A percentile compares a stretch with the other conserved stretches of the same genome.
Conservation (phyloP, 495 filamentous ascomycete genomes). For the Geopyxis carbonaria region DNA sequence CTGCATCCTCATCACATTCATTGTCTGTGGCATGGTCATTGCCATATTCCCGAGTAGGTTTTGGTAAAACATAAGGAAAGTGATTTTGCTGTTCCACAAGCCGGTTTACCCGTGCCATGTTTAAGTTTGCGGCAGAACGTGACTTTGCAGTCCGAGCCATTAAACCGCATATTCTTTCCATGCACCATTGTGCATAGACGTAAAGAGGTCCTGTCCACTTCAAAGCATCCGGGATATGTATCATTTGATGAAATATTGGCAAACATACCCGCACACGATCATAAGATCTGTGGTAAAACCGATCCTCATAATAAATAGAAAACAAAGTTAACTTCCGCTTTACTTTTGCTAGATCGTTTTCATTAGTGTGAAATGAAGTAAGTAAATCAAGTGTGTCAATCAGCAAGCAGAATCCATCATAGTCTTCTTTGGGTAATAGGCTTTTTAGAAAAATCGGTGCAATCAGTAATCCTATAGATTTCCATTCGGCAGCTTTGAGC, state of each 20-base stretch:
- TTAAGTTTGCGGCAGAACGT: not conserved
- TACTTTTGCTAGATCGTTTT: not conserved
- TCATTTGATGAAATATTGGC: too few relatives aligned
- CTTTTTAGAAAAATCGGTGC: conserved; percentile 6
- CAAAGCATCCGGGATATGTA: conserved; percentile 5
- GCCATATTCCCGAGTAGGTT: too few relatives aligned
- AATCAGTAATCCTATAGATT: not conserved
- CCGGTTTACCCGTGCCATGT: not conserved
- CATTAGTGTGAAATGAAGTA: not conserved
- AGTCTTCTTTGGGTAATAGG: conserved; percentile 3
- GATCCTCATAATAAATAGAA: conserved; percentile 4
- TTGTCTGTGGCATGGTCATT: too few relatives aligned
- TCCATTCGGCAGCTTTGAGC: conserved; percentile 10
- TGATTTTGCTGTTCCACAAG: conserved; percentile 1
- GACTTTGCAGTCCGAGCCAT: conserved; percentile 5
- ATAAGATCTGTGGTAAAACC: conserved; percentile 3
- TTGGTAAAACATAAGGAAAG: conserved; percentile 1
- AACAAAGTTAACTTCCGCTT: not conserved
- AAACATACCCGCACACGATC: conserved; percentile 1
- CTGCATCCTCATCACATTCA: too few relatives aligned
- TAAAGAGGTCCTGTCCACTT: conserved; percentile 2
- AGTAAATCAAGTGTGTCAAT: conserved; percentile 5
- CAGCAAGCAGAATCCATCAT: conserved; percentile 4
- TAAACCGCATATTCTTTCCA: conserved; percentile 10
- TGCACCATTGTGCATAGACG: conserved; percentile 11